phyloP scores from a whole-genome alignment of 148 eudicot species.

The Mesembryanthemum crystallinum region DNA sequence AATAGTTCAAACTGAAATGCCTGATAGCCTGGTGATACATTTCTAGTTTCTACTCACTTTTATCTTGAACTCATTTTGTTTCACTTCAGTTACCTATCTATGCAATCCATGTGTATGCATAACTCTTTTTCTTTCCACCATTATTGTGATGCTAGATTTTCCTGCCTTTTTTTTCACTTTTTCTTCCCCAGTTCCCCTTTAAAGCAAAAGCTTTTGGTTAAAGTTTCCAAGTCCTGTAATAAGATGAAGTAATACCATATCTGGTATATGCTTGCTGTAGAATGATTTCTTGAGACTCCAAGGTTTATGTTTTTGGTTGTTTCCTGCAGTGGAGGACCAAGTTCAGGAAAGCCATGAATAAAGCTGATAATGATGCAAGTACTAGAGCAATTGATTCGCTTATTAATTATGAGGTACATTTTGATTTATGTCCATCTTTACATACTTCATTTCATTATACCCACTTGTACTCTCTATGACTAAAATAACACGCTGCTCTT shows the following conservation, averaged over 20 bases:
- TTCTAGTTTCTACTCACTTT: not conserved
- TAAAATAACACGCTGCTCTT: not conserved
- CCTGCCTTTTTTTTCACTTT: not conserved
- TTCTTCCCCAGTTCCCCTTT: not conserved
- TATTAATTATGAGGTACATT: slow-evolving; percentile 82
- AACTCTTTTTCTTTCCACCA: too few relatives aligned
- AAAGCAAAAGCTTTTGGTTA: not conserved
- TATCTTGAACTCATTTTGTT: too few relatives aligned
- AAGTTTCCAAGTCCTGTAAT: not conserved
- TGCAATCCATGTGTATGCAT: too few relatives aligned
- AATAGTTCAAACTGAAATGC: too few relatives aligned
- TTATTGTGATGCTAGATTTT: not conserved
- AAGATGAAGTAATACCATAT: not conserved
- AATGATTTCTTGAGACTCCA: not conserved
- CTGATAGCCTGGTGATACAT: not conserved
- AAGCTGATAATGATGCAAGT: slow-evolving; percentile 96
- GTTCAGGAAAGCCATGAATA: slow-evolving; percentile 94
- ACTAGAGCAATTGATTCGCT: slow-evolving; percentile 95
- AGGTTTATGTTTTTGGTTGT: slow-evolving; percentile 12
- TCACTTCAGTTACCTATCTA: too few relatives aligned
- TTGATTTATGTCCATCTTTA: slow-evolving; percentile 4
- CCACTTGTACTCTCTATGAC: not conserved
- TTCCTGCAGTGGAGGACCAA: slow-evolving; percentile 86
- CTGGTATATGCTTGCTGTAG: not conserved
- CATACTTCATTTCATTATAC: not conserved